Conservation (phyloP, 306 rosid species). For the Casuarina equisetifolia region DNA sequence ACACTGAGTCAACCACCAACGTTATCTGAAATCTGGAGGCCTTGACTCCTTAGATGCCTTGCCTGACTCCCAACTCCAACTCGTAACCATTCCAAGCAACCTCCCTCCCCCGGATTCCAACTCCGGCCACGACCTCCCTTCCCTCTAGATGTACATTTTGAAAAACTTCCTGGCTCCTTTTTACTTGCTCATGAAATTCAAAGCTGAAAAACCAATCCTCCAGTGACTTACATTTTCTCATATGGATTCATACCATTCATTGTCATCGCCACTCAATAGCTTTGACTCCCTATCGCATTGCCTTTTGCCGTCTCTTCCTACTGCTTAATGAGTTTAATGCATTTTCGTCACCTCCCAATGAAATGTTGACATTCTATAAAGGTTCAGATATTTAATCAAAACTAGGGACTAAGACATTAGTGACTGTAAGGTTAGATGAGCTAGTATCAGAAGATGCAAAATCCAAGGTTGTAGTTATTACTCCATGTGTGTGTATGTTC, state of each 20-base stretch:
- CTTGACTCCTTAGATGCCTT: background rate
- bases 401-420: too few species aligned
- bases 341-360: background rate
- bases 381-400: too few species aligned
- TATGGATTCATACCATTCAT: conserved; percentile 10
- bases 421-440: too few species aligned
- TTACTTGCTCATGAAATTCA: conserved; percentile 11
- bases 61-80: background rate
- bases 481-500: too few species aligned
- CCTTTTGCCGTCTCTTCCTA: background rate
- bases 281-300: background rate
- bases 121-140: background rate
- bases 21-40: conserved; percentile 7
- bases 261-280: background rate
- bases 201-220: background rate
- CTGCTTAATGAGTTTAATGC: background rate
- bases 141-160: background rate
- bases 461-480: too few species aligned
- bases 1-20: conserved; percentile 15
- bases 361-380: too few species aligned
- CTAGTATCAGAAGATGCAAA: too few species aligned
- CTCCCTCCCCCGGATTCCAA: background rate
- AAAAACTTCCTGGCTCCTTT: conserved; percentile 3
- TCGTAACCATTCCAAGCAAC: conserved; percentile 13
- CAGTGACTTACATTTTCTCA: background rate